Evolutionary conservation across 805 yeast genomes (phyloP), one percentile per base, ranked within the genome.

Genomic region (Sungouiella blattae): DNA sequence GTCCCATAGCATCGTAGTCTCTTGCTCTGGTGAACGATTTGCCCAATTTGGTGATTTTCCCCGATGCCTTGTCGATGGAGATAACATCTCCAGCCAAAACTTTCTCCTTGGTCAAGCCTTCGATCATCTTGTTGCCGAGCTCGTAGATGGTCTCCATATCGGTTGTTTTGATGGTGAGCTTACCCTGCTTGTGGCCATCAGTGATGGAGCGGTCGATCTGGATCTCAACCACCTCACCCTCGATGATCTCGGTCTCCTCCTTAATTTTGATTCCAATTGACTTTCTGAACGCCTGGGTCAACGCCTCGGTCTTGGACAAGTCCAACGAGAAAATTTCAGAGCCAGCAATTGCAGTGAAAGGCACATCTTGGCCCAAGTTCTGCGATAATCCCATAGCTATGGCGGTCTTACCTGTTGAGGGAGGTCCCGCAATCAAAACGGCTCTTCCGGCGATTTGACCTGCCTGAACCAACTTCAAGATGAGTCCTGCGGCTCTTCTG

Each of bases 121-220:
- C 96, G 55, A 87, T 87, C 96, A 87, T 88, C 64, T 87, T 87
- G 54, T 81, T 80, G 38, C 96, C 96, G 54, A 87, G 71, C 64
- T 93, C 98, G 64, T 93, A 93, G 43, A 93, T 87, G 17, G 98
- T 91, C 64, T 94, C 98, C 95, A 93, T 94, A 60, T 93, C 96
- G 27, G 98, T 93, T 30, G 98, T 86, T 58, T 87, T 93, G 60
- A 93, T 91, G 13, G 98, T 93, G 52, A 94, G 78, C 64, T 93
- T 93, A 28, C 98, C 98, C 62, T 94, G 98, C 58, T 93, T 91
- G 63, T 88, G 96, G 33, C 99, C 99, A 26, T 98, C 98, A 7
- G 96, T 85, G 37, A 93, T 77, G 16, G 94, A 83, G 56, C 96
- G 78, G 63, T 87, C 96, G 48, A 87, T 87, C 65, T 87, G 95